Evolutionary conservation across 768 basidiomycete species (phyloP), one percentile per base, ranked within the genome.

Genomic region (Pholiota conissans): DNA sequence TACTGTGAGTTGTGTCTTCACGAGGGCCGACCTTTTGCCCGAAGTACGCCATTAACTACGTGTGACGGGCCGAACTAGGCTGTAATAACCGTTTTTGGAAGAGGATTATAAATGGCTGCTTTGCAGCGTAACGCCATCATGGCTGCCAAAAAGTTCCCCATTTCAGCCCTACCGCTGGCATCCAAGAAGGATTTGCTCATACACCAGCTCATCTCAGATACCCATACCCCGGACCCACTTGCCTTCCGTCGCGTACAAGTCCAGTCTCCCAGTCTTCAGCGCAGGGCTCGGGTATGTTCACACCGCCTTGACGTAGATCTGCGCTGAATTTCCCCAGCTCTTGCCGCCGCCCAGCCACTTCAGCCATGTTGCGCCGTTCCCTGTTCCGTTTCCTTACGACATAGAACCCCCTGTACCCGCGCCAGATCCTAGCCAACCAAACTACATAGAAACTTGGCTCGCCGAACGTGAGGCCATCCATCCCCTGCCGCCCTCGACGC

Each of bases 281-380:
- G 90, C 18, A 81, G 91, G 54, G 79, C 87, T 34, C 82, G 87
- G 13, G 73, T 75, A 67, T 45, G 69, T 56, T 18, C 18, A 3
- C 16, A 24, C 11, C 10, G 7, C 24, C 24, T 22, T 45, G 20
- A 42, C 20, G 20, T 37, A 32, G 20, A 60, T 52, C 45, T 32
- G 16, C 27, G 16, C 56, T 49, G 27, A 52, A 29, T 16, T 30
- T 24, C 35, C 24, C 47, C 57, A 75, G 57, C 74, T 91, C 1
- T 73, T 90, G 16, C 71, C 80, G 0, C 67, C 76, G 0, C 69
- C 79, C 37, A 81, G 82, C 3, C 93, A 95, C 69, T 95, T 85
- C 72, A 82, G 89, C n/a, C 85, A 87, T 67, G 87, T 93, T 54
- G 80, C 90, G 3, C 95, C 96, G 0, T 81, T 93, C 61, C 92